phyloP scores from a whole-genome alignment of 805 yeast genomes.

The Candida bentonensis region DNA sequence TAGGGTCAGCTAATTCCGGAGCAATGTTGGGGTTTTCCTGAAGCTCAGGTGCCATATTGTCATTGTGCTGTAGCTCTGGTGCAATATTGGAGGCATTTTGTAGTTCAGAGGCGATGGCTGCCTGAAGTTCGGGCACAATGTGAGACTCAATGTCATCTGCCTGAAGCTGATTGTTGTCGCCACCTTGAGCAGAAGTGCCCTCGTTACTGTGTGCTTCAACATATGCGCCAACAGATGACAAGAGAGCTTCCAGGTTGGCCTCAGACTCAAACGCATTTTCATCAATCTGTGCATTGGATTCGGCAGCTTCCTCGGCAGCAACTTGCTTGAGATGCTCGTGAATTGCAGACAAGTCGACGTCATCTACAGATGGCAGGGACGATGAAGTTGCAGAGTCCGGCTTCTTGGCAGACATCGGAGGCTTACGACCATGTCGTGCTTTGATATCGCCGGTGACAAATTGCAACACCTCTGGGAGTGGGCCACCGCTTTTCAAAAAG shows the following conservation, averaged over 20 bases:
- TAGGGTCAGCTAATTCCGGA: background rate
- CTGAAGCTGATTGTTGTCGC: too few relatives aligned
- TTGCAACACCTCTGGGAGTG: conserved; percentile 64
- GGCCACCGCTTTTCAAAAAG: conserved; percentile 58
- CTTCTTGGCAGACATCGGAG: conserved; percentile 2
- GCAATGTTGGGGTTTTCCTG: background rate
- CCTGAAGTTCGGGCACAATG: background rate
- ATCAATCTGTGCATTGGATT: background rate
- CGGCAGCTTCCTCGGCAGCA: conserved; percentile 1
- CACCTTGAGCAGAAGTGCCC: too few relatives aligned
- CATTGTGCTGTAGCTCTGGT: background rate
- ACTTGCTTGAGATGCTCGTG: conserved; percentile 2
- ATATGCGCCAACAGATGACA: background rate
- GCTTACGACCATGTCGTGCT: conserved; percentile 7
- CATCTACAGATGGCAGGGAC: background rate
- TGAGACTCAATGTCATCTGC: background rate
- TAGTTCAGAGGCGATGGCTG: background rate
- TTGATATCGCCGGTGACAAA: conserved; percentile 73
- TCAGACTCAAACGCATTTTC: background rate
- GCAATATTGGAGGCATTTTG: background rate
- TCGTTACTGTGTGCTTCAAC: background rate
- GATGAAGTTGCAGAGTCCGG: background rate
- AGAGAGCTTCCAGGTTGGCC: background rate
- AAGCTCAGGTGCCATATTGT: background rate
- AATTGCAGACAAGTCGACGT: background rate